These are phyloP conservation scores for Solanum bukasovii DNA, from an alignment of 257 asterid species.

Conservation along the genomic window DNA sequence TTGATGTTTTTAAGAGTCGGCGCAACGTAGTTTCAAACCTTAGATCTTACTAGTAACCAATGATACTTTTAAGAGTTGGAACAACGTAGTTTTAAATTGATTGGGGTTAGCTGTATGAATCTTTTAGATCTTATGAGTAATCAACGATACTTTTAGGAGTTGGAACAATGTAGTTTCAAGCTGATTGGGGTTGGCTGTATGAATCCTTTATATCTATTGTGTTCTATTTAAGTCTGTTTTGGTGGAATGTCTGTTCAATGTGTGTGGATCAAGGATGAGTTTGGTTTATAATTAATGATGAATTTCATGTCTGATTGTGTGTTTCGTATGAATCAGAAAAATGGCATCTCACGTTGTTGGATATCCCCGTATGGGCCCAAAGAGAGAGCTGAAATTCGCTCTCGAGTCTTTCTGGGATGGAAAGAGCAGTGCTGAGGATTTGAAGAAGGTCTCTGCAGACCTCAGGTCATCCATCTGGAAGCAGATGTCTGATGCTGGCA, in stretches of 20 bases:
- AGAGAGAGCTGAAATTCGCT: constrained; percentile 51
- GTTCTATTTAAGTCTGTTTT: background rate
- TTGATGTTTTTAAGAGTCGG: background rate
- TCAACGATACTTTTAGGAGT: too few species aligned
- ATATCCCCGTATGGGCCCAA: constrained; percentile 56
- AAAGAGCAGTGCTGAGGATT: constrained; percentile 43
- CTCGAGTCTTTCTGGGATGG: constrained; percentile 55
- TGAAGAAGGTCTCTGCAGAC: constrained; percentile 37
- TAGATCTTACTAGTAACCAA: too few species aligned
- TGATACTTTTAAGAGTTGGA: too few species aligned
- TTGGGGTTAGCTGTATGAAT: background rate
- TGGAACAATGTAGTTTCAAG: background rate
- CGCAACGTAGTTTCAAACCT: background rate
- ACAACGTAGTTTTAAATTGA: too few species aligned
- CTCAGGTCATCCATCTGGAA: constrained; percentile 54
- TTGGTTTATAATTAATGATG: background rate
- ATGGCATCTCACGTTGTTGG: constrained; percentile 62
- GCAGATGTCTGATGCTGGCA: constrained; percentile 47
- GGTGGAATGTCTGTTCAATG: background rate
- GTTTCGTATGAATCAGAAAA: constrained; percentile 13
- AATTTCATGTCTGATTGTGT: background rate
- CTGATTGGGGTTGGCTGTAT: background rate
- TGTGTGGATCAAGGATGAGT: background rate
- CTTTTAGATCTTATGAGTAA: background rate
- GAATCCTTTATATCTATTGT: background rate